Percentiles rank a stretch among this genome's conserved stretches.
phyloP scores from a whole-genome alignment of 75 land plant genomes.

The Ceratopteris richardii region DNA sequence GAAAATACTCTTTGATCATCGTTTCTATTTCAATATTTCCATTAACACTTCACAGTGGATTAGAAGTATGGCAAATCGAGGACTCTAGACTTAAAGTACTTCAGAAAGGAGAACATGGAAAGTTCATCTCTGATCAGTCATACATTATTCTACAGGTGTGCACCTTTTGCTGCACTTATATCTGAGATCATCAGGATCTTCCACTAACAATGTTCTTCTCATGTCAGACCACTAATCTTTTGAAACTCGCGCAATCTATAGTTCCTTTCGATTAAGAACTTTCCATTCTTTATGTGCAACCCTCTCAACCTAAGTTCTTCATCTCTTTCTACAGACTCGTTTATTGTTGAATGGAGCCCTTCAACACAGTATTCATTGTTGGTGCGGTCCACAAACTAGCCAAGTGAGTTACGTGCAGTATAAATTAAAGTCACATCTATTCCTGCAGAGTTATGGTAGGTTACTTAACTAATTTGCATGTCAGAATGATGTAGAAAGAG shows the following conservation, averaged over 20 bases:
- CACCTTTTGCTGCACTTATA: not conserved
- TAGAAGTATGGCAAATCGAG: constrained; percentile 97
- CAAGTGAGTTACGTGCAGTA: constrained; percentile 37
- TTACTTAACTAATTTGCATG: not conserved
- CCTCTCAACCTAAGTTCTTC: no score
- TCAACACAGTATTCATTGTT: constrained; percentile 91
- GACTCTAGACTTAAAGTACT: constrained; percentile 65
- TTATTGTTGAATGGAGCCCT: constrained; percentile 72
- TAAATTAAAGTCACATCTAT: not conserved
- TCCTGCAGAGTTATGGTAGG: not conserved
- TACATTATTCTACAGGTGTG: constrained; percentile 78
- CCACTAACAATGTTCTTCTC: not conserved
- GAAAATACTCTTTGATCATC: not conserved
- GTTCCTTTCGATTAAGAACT: no score
- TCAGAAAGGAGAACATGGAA: constrained; percentile 60
- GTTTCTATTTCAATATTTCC: not conserved
- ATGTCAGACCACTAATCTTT: no score
- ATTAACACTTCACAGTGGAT: constrained; percentile 39
- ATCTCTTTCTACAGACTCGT: constrained; percentile 80
- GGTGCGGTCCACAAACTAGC: constrained; percentile 88
- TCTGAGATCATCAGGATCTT: not conserved
- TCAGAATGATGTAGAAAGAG: constrained; percentile 94
- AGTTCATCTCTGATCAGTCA: constrained; percentile 85
- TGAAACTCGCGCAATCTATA: no score
- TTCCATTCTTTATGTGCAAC: not conserved